Evolutionary conservation across 139 green algal genomes (phyloP).

Genomic region (Klebsormidium nitens): DNA sequence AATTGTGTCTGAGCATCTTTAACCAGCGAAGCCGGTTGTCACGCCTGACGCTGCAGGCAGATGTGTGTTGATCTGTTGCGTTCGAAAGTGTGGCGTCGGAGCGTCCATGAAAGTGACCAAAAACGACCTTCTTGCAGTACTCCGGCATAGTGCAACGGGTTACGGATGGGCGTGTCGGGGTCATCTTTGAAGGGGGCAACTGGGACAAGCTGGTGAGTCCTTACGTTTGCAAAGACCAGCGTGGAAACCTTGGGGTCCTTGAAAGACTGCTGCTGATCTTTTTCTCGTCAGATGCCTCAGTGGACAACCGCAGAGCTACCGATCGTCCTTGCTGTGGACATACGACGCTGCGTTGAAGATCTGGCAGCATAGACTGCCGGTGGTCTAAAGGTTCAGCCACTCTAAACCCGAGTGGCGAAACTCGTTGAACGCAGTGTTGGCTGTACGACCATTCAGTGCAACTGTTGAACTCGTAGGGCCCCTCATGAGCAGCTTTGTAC

Average conservation of each 20-base stretch:
- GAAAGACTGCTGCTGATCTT: background rate
- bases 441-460: background rate
- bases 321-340: background rate
- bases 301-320: too few species aligned
- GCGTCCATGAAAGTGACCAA: too few species aligned
- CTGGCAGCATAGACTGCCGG: background rate
- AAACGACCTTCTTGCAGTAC: background rate
- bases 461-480: background rate
- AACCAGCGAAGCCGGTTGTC: background rate
- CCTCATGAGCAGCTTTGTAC: background rate
- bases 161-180: conserved; percentile 37
- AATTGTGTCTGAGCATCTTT: background rate
- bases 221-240: background rate
- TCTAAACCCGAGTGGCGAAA: background rate
- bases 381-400: background rate
- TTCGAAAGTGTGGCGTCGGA: too few species aligned
- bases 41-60: too few species aligned
- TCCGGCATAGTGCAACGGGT: conserved; percentile 43
- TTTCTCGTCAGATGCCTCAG: background rate
- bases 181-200: conserved; percentile 49
- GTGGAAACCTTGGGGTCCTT: background rate
- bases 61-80: too few species aligned
- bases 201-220: conserved; percentile 44
- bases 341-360: background rate
- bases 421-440: background rate